Evolutionary conservation across 768 basidiomycete species (phyloP), one percentile per base, ranked within the genome.

Genomic region (Pulveroboletus sp.): DNA sequence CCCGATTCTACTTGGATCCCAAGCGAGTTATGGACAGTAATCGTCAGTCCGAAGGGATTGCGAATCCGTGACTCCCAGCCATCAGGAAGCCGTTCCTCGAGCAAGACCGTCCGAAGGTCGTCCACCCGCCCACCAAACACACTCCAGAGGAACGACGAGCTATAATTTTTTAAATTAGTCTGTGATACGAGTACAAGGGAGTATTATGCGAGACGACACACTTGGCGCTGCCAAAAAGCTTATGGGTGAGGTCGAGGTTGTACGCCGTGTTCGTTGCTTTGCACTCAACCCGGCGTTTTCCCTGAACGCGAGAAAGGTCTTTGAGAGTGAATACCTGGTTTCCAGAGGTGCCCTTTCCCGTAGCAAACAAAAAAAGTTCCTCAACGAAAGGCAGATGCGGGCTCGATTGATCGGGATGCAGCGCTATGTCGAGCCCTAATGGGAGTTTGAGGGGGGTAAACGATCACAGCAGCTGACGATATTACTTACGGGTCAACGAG

Each of bases 61-160:
- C 75, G 71, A 30, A 80, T 64, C 17, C 75, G 69, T 0, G 86
- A 73, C 60, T 88, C 84, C 84, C 85, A 89, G n/a, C 80, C 80
- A 0, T 82, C 72, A 2, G 82, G 82, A 26, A 89, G 60, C 18
- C 85, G 78, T 56, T 90, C 87, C 45, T 90, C 83, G 4, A 70
- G 59, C 21, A 90, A 66, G 41, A 86, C 57, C 1, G 74, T 53
- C 36, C 74, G 67, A 27, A 89, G 57, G 47, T 83, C 83, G 5
- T 71, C 64, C 9, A 82, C 60, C 27, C 73, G 71, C 1, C 86
- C 83, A 4, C 84, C 88, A 54, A 87, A 82, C 49, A 83, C 78
- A 1, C 74, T 77, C 11, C 5, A 8, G 24, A 28, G 32, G 32
- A 21, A n/a, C 15, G 35, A 35, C 35, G 35, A n/a, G 35, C 35